Percentiles rank a stretch among this genome's conserved stretches.
Evolutionary conservation across 768 basidiomycete genomes (phyloP).

Genomic region (Termitomyces titanicus): DNA sequence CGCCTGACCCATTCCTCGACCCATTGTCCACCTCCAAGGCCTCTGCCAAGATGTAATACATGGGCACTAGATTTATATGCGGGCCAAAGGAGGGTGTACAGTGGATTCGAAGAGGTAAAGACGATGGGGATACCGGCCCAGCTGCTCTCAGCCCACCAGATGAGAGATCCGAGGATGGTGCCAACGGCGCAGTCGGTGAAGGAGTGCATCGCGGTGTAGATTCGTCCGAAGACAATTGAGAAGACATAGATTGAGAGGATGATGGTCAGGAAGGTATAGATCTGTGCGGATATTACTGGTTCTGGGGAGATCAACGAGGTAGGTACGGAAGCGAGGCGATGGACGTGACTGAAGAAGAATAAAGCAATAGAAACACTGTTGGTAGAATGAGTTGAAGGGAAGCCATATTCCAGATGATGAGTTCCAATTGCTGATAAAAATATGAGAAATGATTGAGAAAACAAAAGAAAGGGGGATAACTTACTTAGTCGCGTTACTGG

Average conservation of each 20-base stretch:
- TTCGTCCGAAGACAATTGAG: constrained; percentile 74
- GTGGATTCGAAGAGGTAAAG: constrained; percentile 26
- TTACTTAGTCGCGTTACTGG: constrained; percentile 87
- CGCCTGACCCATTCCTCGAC: constrained; percentile 31
- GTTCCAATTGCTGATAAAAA: constrained; percentile 57
- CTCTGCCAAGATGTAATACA: constrained; percentile 32
- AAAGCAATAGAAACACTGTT: constrained; percentile 89
- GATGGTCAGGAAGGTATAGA: constrained; percentile 39
- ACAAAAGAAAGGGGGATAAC: neutral
- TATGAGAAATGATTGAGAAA: neutral
- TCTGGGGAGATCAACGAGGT: constrained; percentile 15
- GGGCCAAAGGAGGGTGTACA: constrained; percentile 24
- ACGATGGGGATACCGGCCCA: constrained; percentile 36
- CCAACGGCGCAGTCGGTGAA: constrained; percentile 73
- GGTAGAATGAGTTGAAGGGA: constrained; percentile 93
- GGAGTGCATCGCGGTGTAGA: constrained; percentile 89
- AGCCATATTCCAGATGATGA: constrained; percentile 90
- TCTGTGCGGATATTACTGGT: constrained; percentile 39
- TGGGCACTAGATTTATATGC: constrained; percentile 15
- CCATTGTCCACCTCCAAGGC: constrained; percentile 32
- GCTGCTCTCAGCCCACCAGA: constrained; percentile 62
- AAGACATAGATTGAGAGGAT: constrained; percentile 56
- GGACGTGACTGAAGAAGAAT: constrained; percentile 62
- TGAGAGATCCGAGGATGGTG: constrained; percentile 54
- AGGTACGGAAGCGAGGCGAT: constrained; percentile 42